Percentiles rank a stretch among this genome's conserved stretches.
Evolutionary conservation across 208 protist species (phyloP).

Genomic region (Acanthamoeba quina): DNA sequence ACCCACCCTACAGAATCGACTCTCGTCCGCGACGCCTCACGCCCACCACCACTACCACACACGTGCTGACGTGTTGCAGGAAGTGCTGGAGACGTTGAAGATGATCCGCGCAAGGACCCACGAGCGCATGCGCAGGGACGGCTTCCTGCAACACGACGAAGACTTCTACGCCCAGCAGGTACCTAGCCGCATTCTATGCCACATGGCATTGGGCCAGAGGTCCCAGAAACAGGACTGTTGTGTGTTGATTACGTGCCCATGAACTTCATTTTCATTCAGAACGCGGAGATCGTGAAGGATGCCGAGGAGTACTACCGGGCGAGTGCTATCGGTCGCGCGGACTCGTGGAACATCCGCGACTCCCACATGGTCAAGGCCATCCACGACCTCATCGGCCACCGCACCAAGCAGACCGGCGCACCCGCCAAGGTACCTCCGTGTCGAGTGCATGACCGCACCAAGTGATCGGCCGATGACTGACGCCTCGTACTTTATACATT

Average conservation of each 20-base stretch:
- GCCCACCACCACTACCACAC: background rate
- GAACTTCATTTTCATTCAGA: background rate
- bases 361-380: constrained; percentile 68
- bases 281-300: constrained; percentile 59
- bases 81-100: constrained; percentile 30
- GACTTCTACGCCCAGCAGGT: constrained; percentile 55
- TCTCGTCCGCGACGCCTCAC: background rate
- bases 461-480: background rate
- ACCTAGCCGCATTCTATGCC: no score
- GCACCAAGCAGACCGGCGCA: constrained; percentile 41
- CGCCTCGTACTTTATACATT: no score
- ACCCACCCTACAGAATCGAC: background rate
- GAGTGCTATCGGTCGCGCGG: background rate
- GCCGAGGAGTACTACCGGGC: constrained; percentile 67
- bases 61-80: background rate
- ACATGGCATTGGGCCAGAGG: background rate
- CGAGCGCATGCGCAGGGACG: background rate
- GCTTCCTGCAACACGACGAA: constrained; percentile 8
- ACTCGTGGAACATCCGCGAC: constrained; percentile 72
- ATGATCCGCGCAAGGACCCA: background rate
- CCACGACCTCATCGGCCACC: constrained; percentile 34
- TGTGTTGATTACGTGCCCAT: background rate
- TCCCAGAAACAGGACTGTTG: background rate
- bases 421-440: background rate
- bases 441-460: background rate